Evolutionary conservation across 768 basidiomycete species (phyloP), one percentile per base, ranked within the genome.

Genomic region (Rhizopogon vinicolor): DNA sequence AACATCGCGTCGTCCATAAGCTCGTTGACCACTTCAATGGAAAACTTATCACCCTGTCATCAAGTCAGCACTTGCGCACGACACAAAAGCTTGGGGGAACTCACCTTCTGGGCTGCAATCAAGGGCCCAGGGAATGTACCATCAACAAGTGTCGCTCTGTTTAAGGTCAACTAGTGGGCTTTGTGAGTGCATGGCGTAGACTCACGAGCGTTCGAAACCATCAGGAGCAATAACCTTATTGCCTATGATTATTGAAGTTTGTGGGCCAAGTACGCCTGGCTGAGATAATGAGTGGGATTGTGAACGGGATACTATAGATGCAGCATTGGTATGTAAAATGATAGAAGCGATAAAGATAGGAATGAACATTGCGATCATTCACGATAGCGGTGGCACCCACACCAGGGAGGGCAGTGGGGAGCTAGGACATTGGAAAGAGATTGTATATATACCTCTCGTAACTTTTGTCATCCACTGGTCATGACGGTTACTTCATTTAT

Each of bases 1-100:
- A 75, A 56, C 82, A 84, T 81, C 0, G 76, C 69, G 2, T 63
- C 63, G 33, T 83, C 76, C 1, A 66, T 71, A 29, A 83, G 65
- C 18, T 58, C 19, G 57, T 84, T 75, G 5, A 73, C 59, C 19
- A 84, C 78, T 40, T 79, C 78, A 42, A 84, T 60, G 25, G 56
- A 53, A 57, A 79, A 74, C 22, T 57, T 54, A 37, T 73, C 68
- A 2, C 77, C 75, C 65, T 66, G 48, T 5, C 66, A 71, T 28
- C 39, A 48, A 29, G 31, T 51, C 44, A 44, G 18, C 40, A 59
- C 41, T 10, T 8, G 8, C 18, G 41, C 16, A n/a, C 16, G 16
- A 9, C 7, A 7, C n/a, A n/a, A n/a, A 40, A 8, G 31, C 31
- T 39, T 7, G 39, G 6, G 13, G 40, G 18, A 18, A 9, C 2